Percentiles rank a stretch among this genome's conserved stretches.
Conservation (phyloP, 495 filamentous ascomycete species). For the Tuber melanosporum region DNA sequence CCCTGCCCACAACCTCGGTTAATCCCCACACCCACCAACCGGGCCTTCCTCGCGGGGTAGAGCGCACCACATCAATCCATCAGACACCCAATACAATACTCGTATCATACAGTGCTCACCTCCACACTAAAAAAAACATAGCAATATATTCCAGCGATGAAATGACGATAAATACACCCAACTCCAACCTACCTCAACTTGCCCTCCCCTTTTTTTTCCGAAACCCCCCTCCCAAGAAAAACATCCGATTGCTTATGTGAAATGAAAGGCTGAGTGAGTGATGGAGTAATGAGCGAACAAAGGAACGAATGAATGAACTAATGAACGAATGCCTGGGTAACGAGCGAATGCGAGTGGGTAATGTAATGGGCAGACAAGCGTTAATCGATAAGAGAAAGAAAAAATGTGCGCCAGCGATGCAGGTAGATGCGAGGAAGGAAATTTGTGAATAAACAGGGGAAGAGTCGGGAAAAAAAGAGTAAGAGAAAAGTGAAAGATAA, state of each 20-base stretch:
- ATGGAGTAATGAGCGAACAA: not conserved
- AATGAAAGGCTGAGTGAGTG: not conserved
- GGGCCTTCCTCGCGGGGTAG: not conserved
- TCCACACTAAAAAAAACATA: not conserved
- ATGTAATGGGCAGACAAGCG: not conserved
- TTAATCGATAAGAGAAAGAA: slow-evolving; percentile 15
- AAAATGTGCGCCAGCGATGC: slow-evolving; percentile 8
- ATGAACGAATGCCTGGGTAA: not conserved
- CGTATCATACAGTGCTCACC: not conserved
- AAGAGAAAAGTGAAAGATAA: slow-evolving; percentile 5
- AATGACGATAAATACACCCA: not conserved
- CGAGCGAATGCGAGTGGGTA: not conserved
- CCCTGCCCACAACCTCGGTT: not conserved
- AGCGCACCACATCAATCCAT: not conserved
- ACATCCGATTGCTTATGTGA: not conserved
- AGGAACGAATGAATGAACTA: not conserved
- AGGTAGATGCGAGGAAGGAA: not conserved
- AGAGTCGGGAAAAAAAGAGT: slow-evolving; percentile 1
- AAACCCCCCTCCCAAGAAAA: not conserved
- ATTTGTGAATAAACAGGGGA: slow-evolving; percentile 8
- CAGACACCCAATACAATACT: not conserved
- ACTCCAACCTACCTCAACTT: not conserved
- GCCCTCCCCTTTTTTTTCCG: not conserved
- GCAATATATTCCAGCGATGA: not conserved
- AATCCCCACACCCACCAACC: not conserved